Base-by-base conservation (phyloP, 2,329 filamentous ascomycete genomes). In the Tolypocladium amazonense region DNA sequence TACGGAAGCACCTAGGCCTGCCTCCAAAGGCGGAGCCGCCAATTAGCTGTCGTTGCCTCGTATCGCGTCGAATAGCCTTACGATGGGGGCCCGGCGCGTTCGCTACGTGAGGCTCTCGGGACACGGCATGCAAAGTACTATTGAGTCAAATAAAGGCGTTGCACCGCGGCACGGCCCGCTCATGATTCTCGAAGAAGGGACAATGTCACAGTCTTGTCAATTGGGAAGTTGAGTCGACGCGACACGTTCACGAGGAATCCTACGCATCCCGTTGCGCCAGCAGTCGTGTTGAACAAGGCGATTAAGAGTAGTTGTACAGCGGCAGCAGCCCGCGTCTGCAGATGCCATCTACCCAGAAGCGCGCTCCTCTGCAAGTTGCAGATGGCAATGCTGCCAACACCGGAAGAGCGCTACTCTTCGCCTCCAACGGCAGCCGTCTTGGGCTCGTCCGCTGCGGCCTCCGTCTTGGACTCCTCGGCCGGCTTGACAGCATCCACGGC, bases 381-480 rank as follows among this genome's bases (percentile, higher is more conserved):
- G 45, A 14, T 18, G 7, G 25, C 45, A 14, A 27, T 23, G 5
- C 45, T 14, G 15, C 23, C 25, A 30, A 5, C 25, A 9, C 4
- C 30, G 4, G 9, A 63, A 58, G n/a, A 52, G 41, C 50, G 57
- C 64, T 63, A 67, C 62, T 71, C 67, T 50, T 71, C 67, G 60
- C 66, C 69, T 30, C 68, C 70, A 55, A 66, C 71, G 54, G 68
- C 64, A 30, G 67, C 68, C 25, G 67, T 63, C 62, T 70, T 67
- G 53, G 68, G 63, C 62, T 70, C 67, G 41, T 67, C 65, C 43
- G 68, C 67, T 4, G 45, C n/a, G 18, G 35, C 11, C 45, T 39
- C 50, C 6, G 47, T 66, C 33, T 68, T 60, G 5, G 50, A 30
- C 25, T 57, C 63, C 25, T 65, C 66, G 55, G 60, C 57, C 9